Percentiles rank a stretch among this genome's conserved stretches.
Evolutionary conservation across 345 rosid species (phyloP).

Genomic region (Arabidopsis suecica): DNA sequence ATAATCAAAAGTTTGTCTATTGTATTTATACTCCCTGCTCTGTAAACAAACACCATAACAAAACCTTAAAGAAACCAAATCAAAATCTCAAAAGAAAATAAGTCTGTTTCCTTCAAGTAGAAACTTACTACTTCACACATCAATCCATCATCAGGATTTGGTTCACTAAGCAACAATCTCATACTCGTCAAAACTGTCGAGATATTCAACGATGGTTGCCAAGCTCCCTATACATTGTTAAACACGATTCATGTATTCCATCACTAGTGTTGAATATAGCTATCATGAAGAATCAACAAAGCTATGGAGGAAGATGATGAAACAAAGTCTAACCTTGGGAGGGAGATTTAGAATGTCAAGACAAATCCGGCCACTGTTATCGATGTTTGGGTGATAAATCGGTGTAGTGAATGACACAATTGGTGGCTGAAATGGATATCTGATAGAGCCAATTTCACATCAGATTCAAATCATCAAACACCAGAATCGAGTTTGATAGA

Average conservation of each 20-base stretch:
- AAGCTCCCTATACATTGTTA: conserved; percentile 64
- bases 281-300: not conserved
- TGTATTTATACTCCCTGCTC: conserved; percentile 87
- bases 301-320: not conserved
- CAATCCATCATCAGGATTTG: conserved; percentile 86
- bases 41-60: conserved; percentile 41
- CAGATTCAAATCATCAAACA: not conserved
- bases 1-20: conserved; percentile 68
- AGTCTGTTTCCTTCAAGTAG: not conserved
- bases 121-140: conserved; percentile 80
- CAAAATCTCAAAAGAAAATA: conserved; percentile 1
- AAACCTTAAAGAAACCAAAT: not conserved
- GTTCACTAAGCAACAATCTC: conserved; percentile 72
- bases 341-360: conserved; percentile 92
- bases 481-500: not conserved
- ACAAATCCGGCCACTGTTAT: conserved; percentile 85
- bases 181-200: conserved; percentile 78
- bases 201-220: conserved; percentile 91
- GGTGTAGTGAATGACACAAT: conserved; percentile 74
- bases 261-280: not conserved
- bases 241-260: not conserved
- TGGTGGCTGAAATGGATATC: conserved; percentile 95
- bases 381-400: conserved; percentile 85
- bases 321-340: conserved; percentile 61
- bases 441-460: conserved; percentile 5